Evolutionary conservation across 192 early-diverging fungal genomes (phyloP).

Genomic region (Podochytrium sp.): DNA sequence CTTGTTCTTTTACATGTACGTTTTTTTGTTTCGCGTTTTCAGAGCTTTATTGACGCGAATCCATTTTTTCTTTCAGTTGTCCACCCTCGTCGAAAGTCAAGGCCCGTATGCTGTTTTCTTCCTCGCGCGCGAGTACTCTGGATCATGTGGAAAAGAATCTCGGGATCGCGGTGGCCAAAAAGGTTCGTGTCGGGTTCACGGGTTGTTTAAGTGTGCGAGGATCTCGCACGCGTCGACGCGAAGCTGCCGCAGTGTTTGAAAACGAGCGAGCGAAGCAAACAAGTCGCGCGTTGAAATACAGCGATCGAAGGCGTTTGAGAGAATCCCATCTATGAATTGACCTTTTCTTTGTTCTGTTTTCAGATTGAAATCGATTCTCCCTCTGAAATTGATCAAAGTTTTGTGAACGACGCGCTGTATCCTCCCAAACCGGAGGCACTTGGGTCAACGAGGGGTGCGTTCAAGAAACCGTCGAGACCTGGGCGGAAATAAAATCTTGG

Average conservation of each 20-base stretch:
- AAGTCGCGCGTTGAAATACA: background rate
- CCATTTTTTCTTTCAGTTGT: conserved; percentile 81
- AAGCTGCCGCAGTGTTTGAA: background rate
- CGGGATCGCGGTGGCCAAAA: background rate
- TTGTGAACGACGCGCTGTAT: background rate
- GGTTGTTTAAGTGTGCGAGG: background rate
- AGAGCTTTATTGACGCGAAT: background rate
- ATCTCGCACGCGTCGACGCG: too few species aligned
- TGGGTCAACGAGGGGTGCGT: background rate
- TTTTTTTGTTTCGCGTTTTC: background rate
- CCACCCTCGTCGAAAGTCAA: conserved; percentile 81
- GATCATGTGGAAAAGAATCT: conserved; percentile 48
- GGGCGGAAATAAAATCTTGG: conserved; percentile 4
- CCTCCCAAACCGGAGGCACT: background rate
- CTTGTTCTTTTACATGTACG: conserved; percentile 37
- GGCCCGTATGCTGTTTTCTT: conserved; percentile 89
- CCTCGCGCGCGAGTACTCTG: conserved; percentile 68
- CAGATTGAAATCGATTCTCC: conserved; percentile 16
- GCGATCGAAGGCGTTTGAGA: background rate
- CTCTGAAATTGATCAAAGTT: background rate
- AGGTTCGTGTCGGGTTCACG: background rate
- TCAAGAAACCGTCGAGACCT: conserved; percentile 12
- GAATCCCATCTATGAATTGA: background rate
- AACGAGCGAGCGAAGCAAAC: background rate
- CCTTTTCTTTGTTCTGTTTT: background rate